Conservation (phyloP, 1,284 basidiomycete genomes). For the Tilletia caries region DNA sequence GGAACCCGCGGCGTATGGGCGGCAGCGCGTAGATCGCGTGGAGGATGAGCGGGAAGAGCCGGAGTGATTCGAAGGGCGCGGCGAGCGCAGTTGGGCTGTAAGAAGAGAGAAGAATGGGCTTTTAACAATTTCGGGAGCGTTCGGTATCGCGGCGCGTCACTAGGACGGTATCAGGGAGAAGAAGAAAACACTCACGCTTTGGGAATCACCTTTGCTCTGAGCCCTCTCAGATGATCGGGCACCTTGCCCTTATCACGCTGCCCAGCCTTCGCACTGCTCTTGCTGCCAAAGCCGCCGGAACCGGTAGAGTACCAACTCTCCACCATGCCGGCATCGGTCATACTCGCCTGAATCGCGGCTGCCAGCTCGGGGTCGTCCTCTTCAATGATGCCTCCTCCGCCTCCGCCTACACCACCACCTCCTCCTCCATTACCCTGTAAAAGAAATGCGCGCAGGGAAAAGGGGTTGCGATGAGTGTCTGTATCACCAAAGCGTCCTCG, state of each 20-base stretch:
- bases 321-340: constrained; percentile 3
- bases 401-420: background rate
- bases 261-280: background rate
- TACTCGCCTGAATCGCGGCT: constrained; percentile 5
- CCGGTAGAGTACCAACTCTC: constrained; percentile 1
- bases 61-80: background rate
- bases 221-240: background rate
- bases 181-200: background rate
- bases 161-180: too few species aligned
- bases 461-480: too few species aligned
- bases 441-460: too few species aligned
- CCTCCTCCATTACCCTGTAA: background rate
- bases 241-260: background rate
- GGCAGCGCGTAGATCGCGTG: constrained; percentile 2
- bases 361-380: constrained; percentile 2
- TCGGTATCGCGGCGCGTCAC: too few species aligned
- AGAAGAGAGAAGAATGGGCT: background rate
- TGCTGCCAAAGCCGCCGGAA: background rate
- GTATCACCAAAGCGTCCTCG: too few species aligned
- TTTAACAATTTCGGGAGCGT: too few species aligned
- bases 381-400: background rate
- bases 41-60: constrained; percentile 1
- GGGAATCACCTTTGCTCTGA: background rate
- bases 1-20: background rate
- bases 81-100: background rate